These are phyloP conservation scores for Madurella mycetomatis DNA, from an alignment of 2,329 filamentous ascomycete genomes.

Conservation along the genomic window DNA sequence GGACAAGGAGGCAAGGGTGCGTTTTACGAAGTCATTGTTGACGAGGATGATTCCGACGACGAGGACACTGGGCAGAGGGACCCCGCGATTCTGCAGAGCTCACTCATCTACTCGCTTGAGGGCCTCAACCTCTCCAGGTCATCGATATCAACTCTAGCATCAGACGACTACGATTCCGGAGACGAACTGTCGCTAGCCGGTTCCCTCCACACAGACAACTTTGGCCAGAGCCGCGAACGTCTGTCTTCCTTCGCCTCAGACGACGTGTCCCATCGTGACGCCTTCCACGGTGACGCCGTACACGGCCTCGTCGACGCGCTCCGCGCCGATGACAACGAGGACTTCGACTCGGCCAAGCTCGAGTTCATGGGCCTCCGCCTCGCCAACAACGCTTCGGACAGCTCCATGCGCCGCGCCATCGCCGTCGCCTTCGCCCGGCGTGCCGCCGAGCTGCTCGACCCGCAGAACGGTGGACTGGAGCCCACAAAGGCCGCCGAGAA, in stretches of 20 bases:
- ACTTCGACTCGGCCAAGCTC: constrained; percentile 77
- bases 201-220: constrained; percentile 27
- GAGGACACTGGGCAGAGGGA: constrained; percentile 43
- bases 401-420: constrained; percentile 81
- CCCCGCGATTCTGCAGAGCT: constrained; percentile 49
- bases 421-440: constrained; percentile 80
- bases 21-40: constrained; percentile 45
- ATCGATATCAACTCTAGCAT: constrained; percentile 58
- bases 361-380: constrained; percentile 94
- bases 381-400: constrained; percentile 82
- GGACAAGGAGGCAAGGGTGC: constrained; percentile 49
- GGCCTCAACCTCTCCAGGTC: constrained; percentile 50
- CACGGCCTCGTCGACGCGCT: constrained; percentile 82
- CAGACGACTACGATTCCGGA: constrained; percentile 61
- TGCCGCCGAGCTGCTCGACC: constrained; percentile 62
- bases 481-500: constrained; percentile 61
- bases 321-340: constrained; percentile 64
- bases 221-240: constrained; percentile 26
- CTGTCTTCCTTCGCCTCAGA: constrained; percentile 70
- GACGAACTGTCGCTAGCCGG: constrained; percentile 55
- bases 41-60: constrained; percentile 46
- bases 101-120: constrained; percentile 52
- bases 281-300: constrained; percentile 85
- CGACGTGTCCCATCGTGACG: constrained; percentile 46
- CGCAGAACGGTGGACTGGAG: constrained; percentile 49